Conservation (phyloP, 2,329 filamentous ascomycete species). For the Epichloe bromicola region DNA sequence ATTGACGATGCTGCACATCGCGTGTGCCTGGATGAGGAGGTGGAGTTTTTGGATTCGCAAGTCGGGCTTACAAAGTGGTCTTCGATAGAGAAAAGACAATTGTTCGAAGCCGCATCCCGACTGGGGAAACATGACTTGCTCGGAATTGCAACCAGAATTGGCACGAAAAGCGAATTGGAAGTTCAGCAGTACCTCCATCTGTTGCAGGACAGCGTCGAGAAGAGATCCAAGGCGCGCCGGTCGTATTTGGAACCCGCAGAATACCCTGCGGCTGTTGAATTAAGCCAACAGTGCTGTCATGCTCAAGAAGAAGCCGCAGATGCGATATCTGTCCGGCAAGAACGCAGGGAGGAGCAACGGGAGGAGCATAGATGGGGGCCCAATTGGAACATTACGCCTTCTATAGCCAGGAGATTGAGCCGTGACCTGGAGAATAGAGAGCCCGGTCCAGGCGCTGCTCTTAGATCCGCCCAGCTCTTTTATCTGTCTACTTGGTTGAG, state of each 20-base stretch:
- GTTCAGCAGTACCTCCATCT: constrained; percentile 55
- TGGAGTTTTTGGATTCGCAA: constrained; percentile 34
- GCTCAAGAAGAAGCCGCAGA: constrained; percentile 58
- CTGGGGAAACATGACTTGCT: constrained; percentile 50
- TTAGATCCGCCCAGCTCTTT: constrained; percentile 45
- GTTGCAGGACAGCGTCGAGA: constrained; percentile 38
- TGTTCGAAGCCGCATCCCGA: constrained; percentile 54
- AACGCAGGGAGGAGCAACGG: constrained; percentile 43
- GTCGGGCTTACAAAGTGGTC: constrained; percentile 63
- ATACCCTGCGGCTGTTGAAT: constrained; percentile 59
- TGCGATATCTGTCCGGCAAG: constrained; percentile 49
- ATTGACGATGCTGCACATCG: constrained; percentile 38
- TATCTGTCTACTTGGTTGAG: constrained; percentile 45
- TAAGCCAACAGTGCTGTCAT: constrained; percentile 51
- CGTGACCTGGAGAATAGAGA: constrained; percentile 5
- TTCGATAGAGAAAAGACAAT: constrained; percentile 50
- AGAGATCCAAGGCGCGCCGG: constrained; percentile 21
- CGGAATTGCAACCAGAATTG: constrained; percentile 49
- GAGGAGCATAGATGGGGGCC: constrained; percentile 50
- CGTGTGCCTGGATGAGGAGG: constrained; percentile 18
- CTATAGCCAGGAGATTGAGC: constrained; percentile 20
- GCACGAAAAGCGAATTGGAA: constrained; percentile 62
- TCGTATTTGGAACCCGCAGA: constrained; percentile 34
- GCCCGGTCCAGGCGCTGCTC: constrained; percentile 10
- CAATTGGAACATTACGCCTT: constrained; percentile 50